A percentile compares a stretch with the other conserved stretches of the same genome.
phyloP scores from a whole-genome alignment of 768 basidiomycete species.

The Mycena kentingensis region DNA sequence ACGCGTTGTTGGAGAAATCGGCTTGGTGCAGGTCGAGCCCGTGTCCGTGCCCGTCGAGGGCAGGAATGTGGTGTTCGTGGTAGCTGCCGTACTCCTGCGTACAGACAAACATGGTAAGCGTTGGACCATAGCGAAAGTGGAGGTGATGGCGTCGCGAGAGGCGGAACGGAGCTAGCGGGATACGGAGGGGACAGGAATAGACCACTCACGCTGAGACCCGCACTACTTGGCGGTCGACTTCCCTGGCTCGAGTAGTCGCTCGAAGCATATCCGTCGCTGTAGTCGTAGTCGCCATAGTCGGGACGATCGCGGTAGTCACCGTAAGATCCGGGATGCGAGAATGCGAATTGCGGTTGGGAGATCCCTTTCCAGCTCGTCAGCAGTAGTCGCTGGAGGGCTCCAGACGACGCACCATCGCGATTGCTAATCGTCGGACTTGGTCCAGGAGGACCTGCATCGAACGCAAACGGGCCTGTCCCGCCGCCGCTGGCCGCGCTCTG shows the following conservation, averaged over 20 bases:
- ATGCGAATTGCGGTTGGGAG: not conserved
- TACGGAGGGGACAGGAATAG: not conserved
- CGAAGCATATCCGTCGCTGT: not conserved
- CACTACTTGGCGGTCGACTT: conserved; percentile 15
- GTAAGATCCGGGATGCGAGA: not conserved
- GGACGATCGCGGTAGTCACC: no score
- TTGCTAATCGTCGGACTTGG: not conserved
- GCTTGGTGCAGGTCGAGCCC: not conserved
- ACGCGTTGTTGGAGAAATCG: conserved; percentile 59
- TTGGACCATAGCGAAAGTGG: no score
- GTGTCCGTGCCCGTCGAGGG: no score
- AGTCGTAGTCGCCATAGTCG: not conserved
- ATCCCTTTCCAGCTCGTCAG: no score
- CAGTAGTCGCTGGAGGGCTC: no score
- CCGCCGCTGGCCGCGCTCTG: conserved; percentile 6
- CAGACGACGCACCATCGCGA: not conserved
- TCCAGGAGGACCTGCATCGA: no score
- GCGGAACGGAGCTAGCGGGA: no score
- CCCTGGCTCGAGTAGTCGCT: conserved; percentile 3
- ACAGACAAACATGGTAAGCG: no score
- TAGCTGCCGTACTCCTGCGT: no score
- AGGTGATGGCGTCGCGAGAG: no score
- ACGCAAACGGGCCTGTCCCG: not conserved
- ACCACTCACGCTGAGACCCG: conserved; percentile 9
- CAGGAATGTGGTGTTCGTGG: no score